Percentiles rank a stretch among this genome's conserved stretches.
Evolutionary conservation across 2,329 filamentous ascomycete species (phyloP).

Genomic region (Ceratocystis huliohia): DNA sequence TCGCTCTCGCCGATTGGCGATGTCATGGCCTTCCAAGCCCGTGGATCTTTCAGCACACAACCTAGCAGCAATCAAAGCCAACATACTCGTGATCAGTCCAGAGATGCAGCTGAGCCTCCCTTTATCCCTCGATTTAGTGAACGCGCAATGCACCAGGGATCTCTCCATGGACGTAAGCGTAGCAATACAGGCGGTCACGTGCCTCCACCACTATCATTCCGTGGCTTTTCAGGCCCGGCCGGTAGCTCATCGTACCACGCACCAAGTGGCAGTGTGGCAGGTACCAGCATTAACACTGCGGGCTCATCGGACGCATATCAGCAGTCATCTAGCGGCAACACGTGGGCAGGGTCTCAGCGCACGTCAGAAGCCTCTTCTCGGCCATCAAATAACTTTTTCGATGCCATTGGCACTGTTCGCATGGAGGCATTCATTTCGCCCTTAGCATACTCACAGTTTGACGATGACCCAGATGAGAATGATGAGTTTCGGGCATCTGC

Average conservation of each 20-base stretch:
- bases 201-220: slow-evolving; percentile 58
- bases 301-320: slow-evolving; percentile 50
- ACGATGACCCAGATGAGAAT: slow-evolving; percentile 36
- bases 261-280: slow-evolving; percentile 44
- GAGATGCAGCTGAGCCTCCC: slow-evolving; percentile 57
- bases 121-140: slow-evolving; percentile 55
- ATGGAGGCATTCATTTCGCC: slow-evolving; percentile 93
- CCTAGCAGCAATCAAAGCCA: slow-evolving; percentile 26
- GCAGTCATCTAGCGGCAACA: slow-evolving; percentile 31
- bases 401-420: slow-evolving; percentile 76
- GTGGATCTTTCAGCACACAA: slow-evolving; percentile 31
- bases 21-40: slow-evolving; percentile 23
- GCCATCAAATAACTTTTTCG: slow-evolving; percentile 55
- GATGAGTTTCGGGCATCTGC: slow-evolving; percentile 38
- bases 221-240: slow-evolving; percentile 57
- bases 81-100: slow-evolving; percentile 38
- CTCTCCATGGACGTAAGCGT: slow-evolving; percentile 64
- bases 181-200: slow-evolving; percentile 76
- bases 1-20: slow-evolving; percentile 17
- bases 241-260: slow-evolving; percentile 34
- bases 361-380: slow-evolving; percentile 44
- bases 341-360: slow-evolving; percentile 31
- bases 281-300: slow-evolving; percentile 44
- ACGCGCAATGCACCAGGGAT: slow-evolving; percentile 33
- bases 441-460: slow-evolving; percentile 37